These are phyloP conservation scores for Centella asiatica DNA, from an alignment of 129 eudicot species.

Conservation along the genomic window DNA sequence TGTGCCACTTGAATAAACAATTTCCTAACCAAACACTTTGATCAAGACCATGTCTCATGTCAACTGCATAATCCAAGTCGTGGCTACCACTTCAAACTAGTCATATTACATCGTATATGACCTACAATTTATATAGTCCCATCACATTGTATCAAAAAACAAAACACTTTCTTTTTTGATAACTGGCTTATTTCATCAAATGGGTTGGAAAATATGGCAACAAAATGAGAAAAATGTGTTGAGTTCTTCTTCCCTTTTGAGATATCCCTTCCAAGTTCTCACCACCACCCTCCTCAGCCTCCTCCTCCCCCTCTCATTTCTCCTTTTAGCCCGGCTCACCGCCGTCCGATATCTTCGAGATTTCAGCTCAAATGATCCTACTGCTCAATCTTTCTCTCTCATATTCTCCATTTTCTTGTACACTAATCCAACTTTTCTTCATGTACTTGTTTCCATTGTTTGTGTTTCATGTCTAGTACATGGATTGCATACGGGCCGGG, in stretches of 20 bases:
- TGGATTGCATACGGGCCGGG: slow-evolving; percentile 25
- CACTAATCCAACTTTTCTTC: slow-evolving; percentile 48
- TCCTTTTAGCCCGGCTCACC: slow-evolving; percentile 68
- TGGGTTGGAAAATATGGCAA: slow-evolving; percentile 18
- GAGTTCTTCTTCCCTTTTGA: slow-evolving; percentile 2
- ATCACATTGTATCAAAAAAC: too few relatives aligned
- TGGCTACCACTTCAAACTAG: slow-evolving; percentile 40
- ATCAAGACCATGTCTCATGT: slow-evolving; percentile 25
- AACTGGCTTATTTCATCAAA: slow-evolving; percentile 4
- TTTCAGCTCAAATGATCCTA: slow-evolving; percentile 15
- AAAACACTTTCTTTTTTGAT: background rate
- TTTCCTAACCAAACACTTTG: slow-evolving; percentile 11
- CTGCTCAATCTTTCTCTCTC: slow-evolving; percentile 17
- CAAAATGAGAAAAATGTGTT: background rate
- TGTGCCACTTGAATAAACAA: too few relatives aligned
- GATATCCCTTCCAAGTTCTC: slow-evolving; percentile 36
- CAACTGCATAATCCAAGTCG: slow-evolving; percentile 44
- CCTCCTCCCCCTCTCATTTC: slow-evolving; percentile 83
- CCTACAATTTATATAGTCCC: too few relatives aligned
- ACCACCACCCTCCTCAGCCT: slow-evolving; percentile 74
- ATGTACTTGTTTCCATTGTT: slow-evolving; percentile 41
- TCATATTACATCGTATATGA: slow-evolving; percentile 7
- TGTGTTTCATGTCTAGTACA: slow-evolving; percentile 40
- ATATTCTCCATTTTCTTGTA: slow-evolving; percentile 36
- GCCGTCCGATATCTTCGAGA: slow-evolving; percentile 52